Conservation (phyloP, 805 yeast species). For the Saccharomycopsis selenospora region DNA sequence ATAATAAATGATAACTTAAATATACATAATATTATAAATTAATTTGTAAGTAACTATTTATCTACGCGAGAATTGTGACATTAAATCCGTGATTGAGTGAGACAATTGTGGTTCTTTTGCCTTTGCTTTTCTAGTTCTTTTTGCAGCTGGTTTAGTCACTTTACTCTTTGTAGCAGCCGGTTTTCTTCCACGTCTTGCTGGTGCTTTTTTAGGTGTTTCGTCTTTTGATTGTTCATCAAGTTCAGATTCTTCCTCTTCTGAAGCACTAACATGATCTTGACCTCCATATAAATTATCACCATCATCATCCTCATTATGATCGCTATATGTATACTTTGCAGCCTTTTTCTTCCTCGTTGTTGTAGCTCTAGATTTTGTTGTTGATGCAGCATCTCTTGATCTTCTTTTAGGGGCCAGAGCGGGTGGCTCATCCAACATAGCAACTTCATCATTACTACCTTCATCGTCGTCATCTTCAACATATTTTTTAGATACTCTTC, state of each 20-base stretch:
- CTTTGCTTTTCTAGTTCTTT: neutral
- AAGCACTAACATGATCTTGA: no score
- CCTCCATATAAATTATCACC: no score
- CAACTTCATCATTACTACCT: no score
- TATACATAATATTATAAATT: no score
- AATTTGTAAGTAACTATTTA: no score
- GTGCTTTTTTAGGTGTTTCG: neutral
- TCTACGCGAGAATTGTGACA: neutral
- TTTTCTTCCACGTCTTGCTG: neutral
- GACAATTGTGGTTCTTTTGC: neutral
- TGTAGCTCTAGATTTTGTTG: neutral
- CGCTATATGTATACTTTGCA: neutral
- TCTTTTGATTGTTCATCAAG: neutral
- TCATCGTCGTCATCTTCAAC: neutral
- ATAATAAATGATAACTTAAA: no score
- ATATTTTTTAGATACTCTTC: neutral
- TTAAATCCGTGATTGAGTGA: neutral
- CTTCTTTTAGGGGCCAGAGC: neutral
- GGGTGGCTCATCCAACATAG: no score
- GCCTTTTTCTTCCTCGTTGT: neutral
- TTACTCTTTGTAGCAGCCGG: neutral
- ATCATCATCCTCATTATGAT: neutral
- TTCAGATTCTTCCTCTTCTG: neutral
- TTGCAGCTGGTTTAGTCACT: neutral
- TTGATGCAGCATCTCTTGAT: neutral